Conservation (phyloP, 2,329 filamentous ascomycete species). For the Fusarium buxicola region DNA sequence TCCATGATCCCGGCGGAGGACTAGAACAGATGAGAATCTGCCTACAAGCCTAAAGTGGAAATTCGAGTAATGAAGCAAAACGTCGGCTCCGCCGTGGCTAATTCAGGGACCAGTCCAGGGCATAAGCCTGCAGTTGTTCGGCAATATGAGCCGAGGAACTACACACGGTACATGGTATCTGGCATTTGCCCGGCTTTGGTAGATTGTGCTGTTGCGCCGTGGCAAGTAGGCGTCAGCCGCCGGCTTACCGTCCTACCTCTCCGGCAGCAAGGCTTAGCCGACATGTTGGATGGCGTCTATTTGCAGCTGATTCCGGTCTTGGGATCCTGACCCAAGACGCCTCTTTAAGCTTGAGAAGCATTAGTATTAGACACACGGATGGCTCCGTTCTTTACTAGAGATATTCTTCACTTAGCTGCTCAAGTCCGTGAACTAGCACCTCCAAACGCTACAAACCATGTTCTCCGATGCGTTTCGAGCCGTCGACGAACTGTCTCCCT, state of each 20-base stretch:
- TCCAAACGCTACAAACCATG: background rate
- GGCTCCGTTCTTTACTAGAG: background rate
- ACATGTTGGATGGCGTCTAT: conserved; percentile 4
- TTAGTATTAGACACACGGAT: conserved; percentile 22
- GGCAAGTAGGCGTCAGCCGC: conserved; percentile 11
- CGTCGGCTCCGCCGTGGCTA: conserved; percentile 3
- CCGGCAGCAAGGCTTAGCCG: conserved; percentile 20
- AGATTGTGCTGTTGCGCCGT: background rate
- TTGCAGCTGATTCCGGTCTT: conserved; percentile 5
- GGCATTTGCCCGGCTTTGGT: background rate
- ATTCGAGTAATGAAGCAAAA: background rate
- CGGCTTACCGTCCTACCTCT: conserved; percentile 27
- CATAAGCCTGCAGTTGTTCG: background rate
- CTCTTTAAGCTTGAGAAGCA: background rate
- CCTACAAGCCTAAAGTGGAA: no score
- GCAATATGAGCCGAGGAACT: background rate
- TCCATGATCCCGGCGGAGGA: background rate
- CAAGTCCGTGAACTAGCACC: background rate
- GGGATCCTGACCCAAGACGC: background rate
- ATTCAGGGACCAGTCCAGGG: background rate
- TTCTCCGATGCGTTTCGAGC: conserved; percentile 11
- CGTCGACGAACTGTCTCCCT: background rate
- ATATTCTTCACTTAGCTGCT: background rate
- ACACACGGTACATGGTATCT: conserved; percentile 1
- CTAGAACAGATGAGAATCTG: background rate